These are phyloP conservation scores for Dipteronia dyeriana DNA, from an alignment of 345 rosid species.

Conservation along the genomic window DNA sequence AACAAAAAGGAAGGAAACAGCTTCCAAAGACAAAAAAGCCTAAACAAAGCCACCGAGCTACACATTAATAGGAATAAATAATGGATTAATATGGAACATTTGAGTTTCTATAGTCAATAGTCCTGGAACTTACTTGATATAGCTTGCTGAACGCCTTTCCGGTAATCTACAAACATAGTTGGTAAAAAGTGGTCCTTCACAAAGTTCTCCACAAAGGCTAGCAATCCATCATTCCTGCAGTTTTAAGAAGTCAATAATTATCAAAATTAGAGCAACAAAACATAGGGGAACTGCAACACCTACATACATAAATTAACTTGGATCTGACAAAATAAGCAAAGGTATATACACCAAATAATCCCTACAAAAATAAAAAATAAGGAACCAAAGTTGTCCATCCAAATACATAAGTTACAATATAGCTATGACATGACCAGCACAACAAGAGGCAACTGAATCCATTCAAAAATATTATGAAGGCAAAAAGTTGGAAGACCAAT, in stretches of 20 bases:
- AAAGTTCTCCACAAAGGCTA: constrained; percentile 92
- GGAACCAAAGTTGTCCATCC: constrained; percentile 2
- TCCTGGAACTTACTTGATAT: constrained; percentile 82
- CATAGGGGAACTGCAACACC: neutral
- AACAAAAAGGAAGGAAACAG: too few species aligned
- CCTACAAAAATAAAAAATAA: neutral
- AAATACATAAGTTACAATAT: neutral
- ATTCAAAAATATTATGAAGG: neutral
- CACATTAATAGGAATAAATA: constrained; percentile 10
- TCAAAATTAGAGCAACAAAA: constrained; percentile 6
- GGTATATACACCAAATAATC: neutral
- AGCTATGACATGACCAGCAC: neutral
- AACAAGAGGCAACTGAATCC: neutral
- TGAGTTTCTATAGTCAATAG: constrained; percentile 24
- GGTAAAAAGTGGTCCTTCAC: constrained; percentile 97
- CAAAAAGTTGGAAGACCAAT: neutral
- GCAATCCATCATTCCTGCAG: constrained; percentile 93
- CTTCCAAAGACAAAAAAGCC: too few species aligned
- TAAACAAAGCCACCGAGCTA: neutral
- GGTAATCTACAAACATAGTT: constrained; percentile 95
- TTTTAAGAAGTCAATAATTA: constrained; percentile 14
- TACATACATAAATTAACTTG: neutral
- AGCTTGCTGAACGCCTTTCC: constrained; percentile 98
- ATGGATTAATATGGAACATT: constrained; percentile 5
- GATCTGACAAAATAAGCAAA: neutral